A percentile compares a stretch with the other conserved stretches of the same genome.
Evolutionary conservation across 306 rosid genomes (phyloP).

Genomic region (Sophora flavescens): DNA sequence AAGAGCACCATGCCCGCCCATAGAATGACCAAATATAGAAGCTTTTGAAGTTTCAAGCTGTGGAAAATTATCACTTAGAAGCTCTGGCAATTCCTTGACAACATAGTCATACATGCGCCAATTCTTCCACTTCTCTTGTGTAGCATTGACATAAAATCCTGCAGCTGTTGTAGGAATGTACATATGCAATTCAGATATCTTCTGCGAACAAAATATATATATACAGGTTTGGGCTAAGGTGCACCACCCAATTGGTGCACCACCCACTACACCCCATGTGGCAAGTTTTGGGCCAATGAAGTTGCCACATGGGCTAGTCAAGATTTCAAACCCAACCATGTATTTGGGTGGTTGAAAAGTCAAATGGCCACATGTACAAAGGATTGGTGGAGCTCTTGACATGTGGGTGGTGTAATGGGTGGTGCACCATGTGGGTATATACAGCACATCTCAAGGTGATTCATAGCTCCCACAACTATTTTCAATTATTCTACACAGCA

Average conservation of each 20-base stretch:
- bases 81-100: conserved; percentile 85
- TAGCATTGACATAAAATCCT: conserved; percentile 94
- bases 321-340: no score
- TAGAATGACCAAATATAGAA: conserved; percentile 92
- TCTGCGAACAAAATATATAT: conserved; percentile 24
- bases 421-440: no score
- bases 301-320: no score
- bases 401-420: no score
- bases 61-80: conserved; percentile 76
- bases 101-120: conserved; percentile 98
- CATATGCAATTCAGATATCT: conserved; percentile 33
- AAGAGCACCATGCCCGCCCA: conserved; percentile 98
- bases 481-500: neutral
- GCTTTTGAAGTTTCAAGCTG: conserved; percentile 85
- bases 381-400: no score
- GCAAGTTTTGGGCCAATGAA: no score
- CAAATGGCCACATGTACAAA: no score
- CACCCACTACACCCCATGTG: no score
- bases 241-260: no score
- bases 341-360: no score
- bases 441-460: conserved; percentile 32
- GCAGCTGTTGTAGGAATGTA: conserved; percentile 72
- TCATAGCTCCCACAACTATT: neutral
- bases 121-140: conserved; percentile 97
- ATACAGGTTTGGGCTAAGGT: no score